Base-by-base conservation (phyloP, 768 basidiomycete species). In the Leucocoprinus birnbaumii region DNA sequence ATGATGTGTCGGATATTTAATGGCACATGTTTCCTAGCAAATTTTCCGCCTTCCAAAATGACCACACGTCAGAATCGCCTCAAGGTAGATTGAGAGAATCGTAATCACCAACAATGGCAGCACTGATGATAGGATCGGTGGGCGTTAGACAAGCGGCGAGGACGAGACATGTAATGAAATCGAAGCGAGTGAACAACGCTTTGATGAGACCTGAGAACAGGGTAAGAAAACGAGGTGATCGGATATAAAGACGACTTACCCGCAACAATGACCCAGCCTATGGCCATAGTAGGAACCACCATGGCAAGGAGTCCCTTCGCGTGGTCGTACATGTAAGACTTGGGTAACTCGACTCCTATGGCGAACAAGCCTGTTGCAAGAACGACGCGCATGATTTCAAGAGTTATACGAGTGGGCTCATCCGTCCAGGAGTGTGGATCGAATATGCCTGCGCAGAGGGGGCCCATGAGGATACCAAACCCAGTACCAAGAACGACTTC, bases 51-150 rank as follows among this genome's bases (percentile, higher is more conserved):
- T 89, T 31, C 31, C 5, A 11, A 11, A 5, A 11, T 5, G 31
- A 31, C 11, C 6, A 31, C 31, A 31, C 5, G 31, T 31, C 6
- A 31, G 31, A 5, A 31, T 11, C 31, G 11, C 11, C 5, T 31
- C 31, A 11, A 5, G 5, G 6, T 31, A 31, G 5, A 11, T 11
- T 31, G 31, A 11, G 6, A 31, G 11, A 31, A 31, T 31, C 11
- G 31, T 11, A 31, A 31, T 46, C 50, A 82, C 87, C 85, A 2
- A 87, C 87, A 64, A 86, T 94, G 49, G 80, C 86, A 51, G 92
- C 90, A 53, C 89, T 92, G 47, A 96, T 86, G 61, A 97, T 90
- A 1, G 96, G 96, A 71, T 99, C 96, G 9, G 96, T 99, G 1
- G 93, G 92, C 0, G 94, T 95, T 22, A 95, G 76, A 59, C 91